These are phyloP conservation scores for Conidiobolus coronatus DNA, from an alignment of 371 early-diverging fungal species.

Conservation along the genomic window DNA sequence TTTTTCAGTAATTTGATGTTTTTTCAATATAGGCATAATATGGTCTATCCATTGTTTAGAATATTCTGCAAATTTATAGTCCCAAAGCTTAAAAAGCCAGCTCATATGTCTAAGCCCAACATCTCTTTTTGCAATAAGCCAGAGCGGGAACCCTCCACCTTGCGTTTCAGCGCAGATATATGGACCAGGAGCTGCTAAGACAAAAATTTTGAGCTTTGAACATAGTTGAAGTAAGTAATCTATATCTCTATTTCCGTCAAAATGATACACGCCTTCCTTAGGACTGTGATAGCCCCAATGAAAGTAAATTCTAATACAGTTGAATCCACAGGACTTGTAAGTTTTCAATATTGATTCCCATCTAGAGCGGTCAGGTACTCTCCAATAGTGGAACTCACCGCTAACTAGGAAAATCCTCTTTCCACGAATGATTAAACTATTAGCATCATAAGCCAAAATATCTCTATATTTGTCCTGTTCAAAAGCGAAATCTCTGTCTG, in stretches of 20 bases:
- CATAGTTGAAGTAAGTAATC: slow-evolving; percentile 45
- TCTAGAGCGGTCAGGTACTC: slow-evolving; percentile 33
- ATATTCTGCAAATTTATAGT: slow-evolving; percentile 36
- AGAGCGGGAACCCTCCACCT: slow-evolving; percentile 63
- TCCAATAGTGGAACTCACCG: slow-evolving; percentile 66
- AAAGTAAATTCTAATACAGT: slow-evolving; percentile 69
- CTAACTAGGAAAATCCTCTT: slow-evolving; percentile 29
- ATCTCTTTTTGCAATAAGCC: slow-evolving; percentile 48
- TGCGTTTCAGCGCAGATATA: slow-evolving; percentile 78
- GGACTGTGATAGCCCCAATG: slow-evolving; percentile 80
- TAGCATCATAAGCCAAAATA: slow-evolving; percentile 33
- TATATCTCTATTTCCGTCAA: slow-evolving; percentile 55
- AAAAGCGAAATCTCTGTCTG: slow-evolving; percentile 13
- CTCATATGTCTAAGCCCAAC: slow-evolving; percentile 48
- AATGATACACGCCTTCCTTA: slow-evolving; percentile 42
- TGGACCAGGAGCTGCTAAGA: slow-evolving; percentile 69
- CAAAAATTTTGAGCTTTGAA: slow-evolving; percentile 43
- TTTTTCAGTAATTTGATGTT: slow-evolving; percentile 52
- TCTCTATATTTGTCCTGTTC: slow-evolving; percentile 20
- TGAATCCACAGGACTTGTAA: slow-evolving; percentile 30
- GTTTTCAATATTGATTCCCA: slow-evolving; percentile 18
- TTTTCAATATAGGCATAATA: slow-evolving; percentile 47
- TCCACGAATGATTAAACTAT: slow-evolving; percentile 33
- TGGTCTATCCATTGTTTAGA: slow-evolving; percentile 47
- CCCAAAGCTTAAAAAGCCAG: slow-evolving; percentile 39